Evolutionary conservation across 1,284 basidiomycete species (phyloP).

Genomic region (Moesziomyces antarcticus): DNA sequence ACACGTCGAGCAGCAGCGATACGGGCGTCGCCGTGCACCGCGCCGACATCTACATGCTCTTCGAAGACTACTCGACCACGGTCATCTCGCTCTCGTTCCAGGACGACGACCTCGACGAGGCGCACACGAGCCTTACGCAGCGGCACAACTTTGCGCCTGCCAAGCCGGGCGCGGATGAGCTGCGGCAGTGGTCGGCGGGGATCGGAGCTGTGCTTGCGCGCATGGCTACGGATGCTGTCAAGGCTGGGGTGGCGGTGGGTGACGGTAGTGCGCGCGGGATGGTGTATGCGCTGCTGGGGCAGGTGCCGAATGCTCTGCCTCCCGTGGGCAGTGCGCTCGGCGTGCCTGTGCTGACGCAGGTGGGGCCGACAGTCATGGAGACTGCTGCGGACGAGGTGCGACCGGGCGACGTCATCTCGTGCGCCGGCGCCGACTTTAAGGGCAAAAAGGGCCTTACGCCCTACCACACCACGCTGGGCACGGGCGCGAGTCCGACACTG

Average conservation of each 20-base stretch:
- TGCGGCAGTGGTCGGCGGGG: conserved; percentile 77
- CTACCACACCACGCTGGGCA: conserved; percentile 76
- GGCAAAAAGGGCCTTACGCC: conserved; percentile 82
- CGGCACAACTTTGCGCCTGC: conserved; percentile 44
- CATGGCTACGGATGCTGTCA: conserved; percentile 71
- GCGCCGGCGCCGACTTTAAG: conserved; percentile 83
- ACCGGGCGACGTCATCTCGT: conserved; percentile 82
- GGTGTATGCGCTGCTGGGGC: conserved; percentile 75
- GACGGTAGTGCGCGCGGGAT: conserved; percentile 85
- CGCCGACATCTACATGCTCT: conserved; percentile 49
- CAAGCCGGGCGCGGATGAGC: conserved; percentile 72
- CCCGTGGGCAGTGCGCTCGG: conserved; percentile 53
- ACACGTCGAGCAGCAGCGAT: conserved; percentile 31
- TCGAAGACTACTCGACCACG: conserved; percentile 59
- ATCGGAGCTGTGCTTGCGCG: conserved; percentile 81
- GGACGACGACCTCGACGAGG: conserved; percentile 53
- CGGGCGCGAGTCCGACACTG: conserved; percentile 75
- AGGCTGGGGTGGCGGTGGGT: conserved; percentile 77
- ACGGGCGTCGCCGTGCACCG: conserved; percentile 21
- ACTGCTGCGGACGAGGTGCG: conserved; percentile 78
- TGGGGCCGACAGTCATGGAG: conserved; percentile 76
- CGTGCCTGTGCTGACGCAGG: conserved; percentile 71
- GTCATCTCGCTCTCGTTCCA: conserved; percentile 43
- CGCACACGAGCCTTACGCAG: conserved; percentile 41
- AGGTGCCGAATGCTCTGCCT: conserved; percentile 73